phyloP scores from a whole-genome alignment of 2,329 filamentous ascomycete species.

The Sarocladium strictum region DNA sequence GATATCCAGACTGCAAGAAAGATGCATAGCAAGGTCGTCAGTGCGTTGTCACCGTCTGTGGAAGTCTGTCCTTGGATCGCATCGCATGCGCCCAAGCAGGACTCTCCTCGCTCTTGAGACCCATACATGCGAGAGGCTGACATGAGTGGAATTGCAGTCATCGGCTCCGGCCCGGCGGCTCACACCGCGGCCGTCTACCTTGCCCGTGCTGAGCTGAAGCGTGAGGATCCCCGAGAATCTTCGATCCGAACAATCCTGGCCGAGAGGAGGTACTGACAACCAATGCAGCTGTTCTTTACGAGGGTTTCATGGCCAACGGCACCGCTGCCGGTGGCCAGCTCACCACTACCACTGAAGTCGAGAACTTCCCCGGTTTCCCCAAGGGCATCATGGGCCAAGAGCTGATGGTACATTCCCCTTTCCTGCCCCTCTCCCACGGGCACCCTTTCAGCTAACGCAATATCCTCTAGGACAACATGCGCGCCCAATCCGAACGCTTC shows the following conservation, averaged over 20 bases:
- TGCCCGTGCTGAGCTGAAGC: constrained; percentile 87
- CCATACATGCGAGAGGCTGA: background rate
- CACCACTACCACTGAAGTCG: constrained; percentile 95
- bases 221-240: constrained; percentile 41
- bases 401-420: constrained; percentile 60
- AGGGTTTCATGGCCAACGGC: constrained; percentile 96
- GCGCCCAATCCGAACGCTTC: constrained; percentile 82
- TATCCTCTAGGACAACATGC: constrained; percentile 73
- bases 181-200: constrained; percentile 98
- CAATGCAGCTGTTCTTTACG: constrained; percentile 72
- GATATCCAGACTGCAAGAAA: constrained; percentile 41
- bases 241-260: background rate
- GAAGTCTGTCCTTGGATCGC: too few relatives aligned
- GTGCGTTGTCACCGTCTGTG: too few relatives aligned
- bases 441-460: constrained; percentile 10
- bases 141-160: constrained; percentile 39
- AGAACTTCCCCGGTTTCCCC: constrained; percentile 97
- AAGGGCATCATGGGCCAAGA: constrained; percentile 79
- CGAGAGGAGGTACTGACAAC: background rate
- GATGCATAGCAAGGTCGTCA: constrained; percentile 92
- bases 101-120: too few relatives aligned
- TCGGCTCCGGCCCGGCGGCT: constrained; percentile 93
- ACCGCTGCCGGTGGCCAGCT: constrained; percentile 94
- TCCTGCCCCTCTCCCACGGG: background rate
- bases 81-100: too few relatives aligned